These are phyloP conservation scores for Monilinia fructicola DNA, from an alignment of 2,329 filamentous ascomycete species.

Conservation along the genomic window DNA sequence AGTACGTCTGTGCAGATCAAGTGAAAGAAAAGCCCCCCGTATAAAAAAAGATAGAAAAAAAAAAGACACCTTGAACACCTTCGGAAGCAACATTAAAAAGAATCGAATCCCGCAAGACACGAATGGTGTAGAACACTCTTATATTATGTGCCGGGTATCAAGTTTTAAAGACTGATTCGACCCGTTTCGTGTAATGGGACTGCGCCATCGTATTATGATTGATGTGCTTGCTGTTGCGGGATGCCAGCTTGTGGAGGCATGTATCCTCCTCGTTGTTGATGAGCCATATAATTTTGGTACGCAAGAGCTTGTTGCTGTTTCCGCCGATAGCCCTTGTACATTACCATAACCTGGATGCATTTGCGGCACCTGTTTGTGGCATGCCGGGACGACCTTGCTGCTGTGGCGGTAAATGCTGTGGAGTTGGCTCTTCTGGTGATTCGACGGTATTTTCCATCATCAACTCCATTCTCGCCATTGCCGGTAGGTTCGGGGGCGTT, in stretches of 20 bases:
- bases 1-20: conserved; percentile 20
- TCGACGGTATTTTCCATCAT: conserved; percentile 77
- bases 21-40: conserved; percentile 15
- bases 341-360: conserved; percentile 61
- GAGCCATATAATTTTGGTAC: conserved; percentile 79
- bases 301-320: conserved; percentile 75
- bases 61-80: conserved; percentile 37
- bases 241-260: conserved; percentile 78
- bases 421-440: conserved; percentile 84
- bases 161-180: conserved; percentile 42
- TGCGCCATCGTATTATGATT: conserved; percentile 55
- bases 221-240: conserved; percentile 79
- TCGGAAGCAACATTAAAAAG: conserved; percentile 33
- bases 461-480: conserved; percentile 78
- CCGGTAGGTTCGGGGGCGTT: conserved; percentile 90
- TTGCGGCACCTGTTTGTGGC: conserved; percentile 55
- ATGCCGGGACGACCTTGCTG: conserved; percentile 59
- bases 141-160: conserved; percentile 61
- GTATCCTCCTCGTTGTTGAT: conserved; percentile 71
- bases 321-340: conserved; percentile 47
- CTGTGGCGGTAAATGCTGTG: conserved; percentile 70
- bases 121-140: conserved; percentile 30
- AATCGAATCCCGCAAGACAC: conserved; percentile 38
- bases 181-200: conserved; percentile 35
- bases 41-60: conserved; percentile 25